Conservation (phyloP, 768 basidiomycete genomes). For the Phanerochaete carnosa region DNA sequence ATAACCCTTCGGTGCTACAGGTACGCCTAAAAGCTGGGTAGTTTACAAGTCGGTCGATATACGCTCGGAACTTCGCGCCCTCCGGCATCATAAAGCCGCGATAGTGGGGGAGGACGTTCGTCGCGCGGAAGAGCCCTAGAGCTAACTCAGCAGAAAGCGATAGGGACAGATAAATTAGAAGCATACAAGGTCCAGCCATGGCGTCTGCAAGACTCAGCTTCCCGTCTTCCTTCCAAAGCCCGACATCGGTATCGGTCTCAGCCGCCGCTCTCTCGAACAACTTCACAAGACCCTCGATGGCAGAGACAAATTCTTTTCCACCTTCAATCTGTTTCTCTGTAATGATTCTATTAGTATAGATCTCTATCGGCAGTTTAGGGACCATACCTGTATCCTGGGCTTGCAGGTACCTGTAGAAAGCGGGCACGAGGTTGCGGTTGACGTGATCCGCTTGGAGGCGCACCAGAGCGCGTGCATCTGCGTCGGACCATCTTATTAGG, state of each 20-base stretch:
- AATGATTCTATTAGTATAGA: not conserved
- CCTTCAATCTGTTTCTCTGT: conserved; percentile 45
- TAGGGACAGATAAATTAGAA: not conserved
- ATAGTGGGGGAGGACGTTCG: conserved; percentile 61
- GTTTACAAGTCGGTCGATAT: conserved; percentile 49
- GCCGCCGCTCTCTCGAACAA: conserved; percentile 52
- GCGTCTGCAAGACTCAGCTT: conserved; percentile 63
- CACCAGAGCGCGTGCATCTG: conserved; percentile 66
- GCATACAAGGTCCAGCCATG: conserved; percentile 65
- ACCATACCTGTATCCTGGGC: conserved; percentile 46
- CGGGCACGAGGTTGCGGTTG: conserved; percentile 60
- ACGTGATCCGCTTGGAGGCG: conserved; percentile 69
- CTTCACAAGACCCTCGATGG: conserved; percentile 47
- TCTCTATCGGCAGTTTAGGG: not conserved
- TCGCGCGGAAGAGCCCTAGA: conserved; percentile 67
- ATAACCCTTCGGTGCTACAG: conserved; percentile 64
- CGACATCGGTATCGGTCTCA: conserved; percentile 40
- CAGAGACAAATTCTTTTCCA: conserved; percentile 51
- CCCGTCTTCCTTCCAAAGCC: conserved; percentile 57
- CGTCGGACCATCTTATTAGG: not conserved
- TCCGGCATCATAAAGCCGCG: conserved; percentile 59
- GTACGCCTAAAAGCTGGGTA: conserved; percentile 67
- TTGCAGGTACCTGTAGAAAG: conserved; percentile 75
- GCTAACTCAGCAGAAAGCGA: not conserved
- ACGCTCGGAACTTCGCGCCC: conserved; percentile 47